Percentiles rank a stretch among this genome's conserved stretches.
These are phyloP conservation scores for Sporothrix brunneoviolacea DNA, from an alignment of 2,329 filamentous ascomycete genomes.

Conservation along the genomic window DNA sequence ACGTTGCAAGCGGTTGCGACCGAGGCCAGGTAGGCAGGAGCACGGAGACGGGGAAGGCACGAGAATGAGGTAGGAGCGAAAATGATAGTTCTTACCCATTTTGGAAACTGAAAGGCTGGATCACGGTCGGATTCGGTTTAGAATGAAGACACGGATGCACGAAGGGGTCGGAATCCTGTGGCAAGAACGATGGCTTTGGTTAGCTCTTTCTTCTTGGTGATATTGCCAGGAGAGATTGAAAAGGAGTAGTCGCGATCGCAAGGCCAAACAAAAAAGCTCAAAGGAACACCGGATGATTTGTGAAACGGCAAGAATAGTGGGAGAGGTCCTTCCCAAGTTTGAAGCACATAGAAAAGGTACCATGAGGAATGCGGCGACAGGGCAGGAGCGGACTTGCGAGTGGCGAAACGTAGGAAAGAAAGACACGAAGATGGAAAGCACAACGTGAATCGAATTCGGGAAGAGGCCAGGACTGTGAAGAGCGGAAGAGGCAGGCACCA, in stretches of 20 bases:
- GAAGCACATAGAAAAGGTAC: background rate
- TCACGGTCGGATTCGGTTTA: constrained; percentile 1
- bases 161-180: constrained; percentile 2
- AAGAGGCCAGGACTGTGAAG: background rate
- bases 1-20: background rate
- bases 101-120: constrained; percentile 21
- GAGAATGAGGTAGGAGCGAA: constrained; percentile 9
- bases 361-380: background rate
- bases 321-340: background rate
- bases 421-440: background rate
- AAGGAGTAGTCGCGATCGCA: too few relatives aligned
- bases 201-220: constrained; percentile 5
- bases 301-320: constrained; percentile 3
- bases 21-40: background rate
- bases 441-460: background rate
- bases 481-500: background rate
- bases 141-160: constrained; percentile 15
- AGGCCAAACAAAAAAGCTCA: background rate
- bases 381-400: constrained; percentile 3
- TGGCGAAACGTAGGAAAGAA: background rate
- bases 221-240: too few relatives aligned
- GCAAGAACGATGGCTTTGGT: background rate
- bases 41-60: background rate
- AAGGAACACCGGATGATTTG: background rate
- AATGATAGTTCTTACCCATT: constrained; percentile 38